Percentiles rank a stretch among this genome's conserved stretches.
phyloP scores from a whole-genome alignment of 2,329 filamentous ascomycete species.

The Pleurostoma richardsiae region DNA sequence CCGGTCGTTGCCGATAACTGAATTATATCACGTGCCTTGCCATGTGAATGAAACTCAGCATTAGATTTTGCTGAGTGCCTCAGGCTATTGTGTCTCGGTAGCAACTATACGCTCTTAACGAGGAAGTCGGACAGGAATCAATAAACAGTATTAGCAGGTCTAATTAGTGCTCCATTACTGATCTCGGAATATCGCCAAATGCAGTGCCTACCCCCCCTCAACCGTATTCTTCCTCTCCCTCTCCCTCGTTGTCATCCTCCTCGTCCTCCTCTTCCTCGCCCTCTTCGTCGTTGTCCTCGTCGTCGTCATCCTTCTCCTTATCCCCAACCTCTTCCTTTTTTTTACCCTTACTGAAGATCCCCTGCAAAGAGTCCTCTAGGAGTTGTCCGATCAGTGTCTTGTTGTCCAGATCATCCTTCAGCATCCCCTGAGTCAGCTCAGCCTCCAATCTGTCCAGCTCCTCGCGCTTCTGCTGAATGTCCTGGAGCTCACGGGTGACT shows the following conservation, averaged over 20 bases:
- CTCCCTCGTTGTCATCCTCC: background rate
- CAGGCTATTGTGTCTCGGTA: too few relatives aligned
- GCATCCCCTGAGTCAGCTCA: conserved; percentile 17
- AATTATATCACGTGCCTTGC: too few relatives aligned
- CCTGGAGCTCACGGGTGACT: conserved; percentile 17
- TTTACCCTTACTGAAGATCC: background rate
- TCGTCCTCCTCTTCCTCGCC: background rate
- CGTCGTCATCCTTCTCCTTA: background rate
- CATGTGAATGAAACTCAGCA: too few relatives aligned
- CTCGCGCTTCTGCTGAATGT: conserved; percentile 24
- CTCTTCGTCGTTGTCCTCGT: background rate
- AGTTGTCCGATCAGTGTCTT: conserved; percentile 20
- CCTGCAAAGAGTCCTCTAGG: conserved; percentile 18
- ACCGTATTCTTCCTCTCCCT: background rate
- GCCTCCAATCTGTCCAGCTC: conserved; percentile 28
- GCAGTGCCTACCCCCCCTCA: too few relatives aligned
- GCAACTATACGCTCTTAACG: too few relatives aligned
- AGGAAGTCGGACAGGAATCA: too few relatives aligned
- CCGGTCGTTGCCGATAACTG: too few relatives aligned
- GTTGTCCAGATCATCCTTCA: conserved; percentile 20
- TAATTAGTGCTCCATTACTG: too few relatives aligned
- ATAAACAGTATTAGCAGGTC: too few relatives aligned
- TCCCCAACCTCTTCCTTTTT: background rate
- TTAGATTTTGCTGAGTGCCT: too few relatives aligned
- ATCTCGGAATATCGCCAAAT: too few relatives aligned